Base-by-base conservation (phyloP, 352 stramenopile species). In the Aphanomyces invadans region DNA sequence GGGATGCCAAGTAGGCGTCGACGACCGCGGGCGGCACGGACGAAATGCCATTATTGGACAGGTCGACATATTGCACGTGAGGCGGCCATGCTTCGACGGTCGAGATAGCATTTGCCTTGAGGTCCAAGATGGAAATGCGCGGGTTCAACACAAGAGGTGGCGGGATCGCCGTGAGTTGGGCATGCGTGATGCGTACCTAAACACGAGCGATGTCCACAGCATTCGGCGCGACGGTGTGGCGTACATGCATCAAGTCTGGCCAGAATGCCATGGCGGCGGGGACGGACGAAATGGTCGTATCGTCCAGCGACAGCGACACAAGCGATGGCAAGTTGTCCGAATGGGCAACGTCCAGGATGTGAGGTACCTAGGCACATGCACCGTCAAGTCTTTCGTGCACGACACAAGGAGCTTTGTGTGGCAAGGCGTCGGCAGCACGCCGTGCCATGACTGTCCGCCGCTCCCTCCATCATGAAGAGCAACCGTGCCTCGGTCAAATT, bases 301-400 rank as follows among this genome's bases (percentile, higher is more conserved):
- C 21, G 9, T 64, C 56, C 21, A 64, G 19, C 15, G 15, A 15
- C n/a, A 64, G 44, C 36, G 56, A 64, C 36, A 53, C 56, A 2
- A 64, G 29, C 17, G 54, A 46, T 25, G 56, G 56, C 46, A 28
- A 28, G 19, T 21, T 32, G n/a, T n/a, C n/a, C n/a, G n/a, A n/a
- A n/a, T n/a, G n/a, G 28, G 56, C 10, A 7, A 52, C 26, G 2
- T 64, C 36, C 21, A 64, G 28, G 17, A 53, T 38, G 10, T 19
- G 12, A 0, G 56, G 56, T 23, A 64, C 17, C 56, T 64, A 64
- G 21, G 56, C 53, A 54, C 26, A n/a, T n/a, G n/a, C n/a, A n/a
- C n/a, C n/a, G n/a, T n/a, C n/a, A n/a, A n/a, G n/a, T n/a, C n/a
- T n/a, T n/a, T n/a, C n/a, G n/a, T n/a, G n/a, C n/a, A n/a, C n/a